Evolutionary conservation across 1,139 yeast genomes (phyloP).

Genomic region (Candida gigantensis): DNA sequence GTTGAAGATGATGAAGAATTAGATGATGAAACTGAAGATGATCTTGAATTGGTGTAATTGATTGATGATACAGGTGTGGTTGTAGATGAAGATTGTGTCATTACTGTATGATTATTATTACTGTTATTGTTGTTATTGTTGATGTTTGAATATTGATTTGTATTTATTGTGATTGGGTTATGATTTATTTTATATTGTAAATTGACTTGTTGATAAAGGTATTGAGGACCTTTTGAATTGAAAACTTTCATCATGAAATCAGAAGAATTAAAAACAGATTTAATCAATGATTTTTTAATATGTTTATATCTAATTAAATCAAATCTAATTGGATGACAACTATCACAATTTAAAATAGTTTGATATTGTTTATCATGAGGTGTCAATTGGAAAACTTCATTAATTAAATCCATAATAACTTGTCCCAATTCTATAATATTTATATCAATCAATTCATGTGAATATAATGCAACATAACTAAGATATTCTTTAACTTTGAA

Average conservation of each 20-base stretch:
- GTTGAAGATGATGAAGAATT: neutral
- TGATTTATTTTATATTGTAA: conserved; percentile 17
- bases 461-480: conserved; percentile 38
- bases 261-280: conserved; percentile 34
- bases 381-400: conserved; percentile 24
- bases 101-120: neutral
- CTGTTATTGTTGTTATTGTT: conserved; percentile 2
- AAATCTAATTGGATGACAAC: conserved; percentile 16
- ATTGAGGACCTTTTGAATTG: conserved; percentile 39
- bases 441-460: conserved; percentile 37
- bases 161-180: neutral
- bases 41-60: conserved; percentile 5
- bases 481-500: conserved; percentile 41
- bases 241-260: conserved; percentile 36
- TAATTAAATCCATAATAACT: conserved; percentile 39
- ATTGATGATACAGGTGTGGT: neutral
- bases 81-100: conserved; percentile 1
- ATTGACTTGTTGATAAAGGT: conserved; percentile 25
- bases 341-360: conserved; percentile 10
- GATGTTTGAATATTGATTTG: too few species aligned
- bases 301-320: conserved; percentile 26
- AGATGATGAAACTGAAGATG: conserved; percentile 8
- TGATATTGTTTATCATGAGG: conserved; percentile 11
- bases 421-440: conserved; percentile 34
- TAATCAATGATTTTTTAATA: conserved; percentile 34